Evolutionary conservation across 306 rosid genomes (phyloP).

Genomic region (Glycine tomentella): DNA sequence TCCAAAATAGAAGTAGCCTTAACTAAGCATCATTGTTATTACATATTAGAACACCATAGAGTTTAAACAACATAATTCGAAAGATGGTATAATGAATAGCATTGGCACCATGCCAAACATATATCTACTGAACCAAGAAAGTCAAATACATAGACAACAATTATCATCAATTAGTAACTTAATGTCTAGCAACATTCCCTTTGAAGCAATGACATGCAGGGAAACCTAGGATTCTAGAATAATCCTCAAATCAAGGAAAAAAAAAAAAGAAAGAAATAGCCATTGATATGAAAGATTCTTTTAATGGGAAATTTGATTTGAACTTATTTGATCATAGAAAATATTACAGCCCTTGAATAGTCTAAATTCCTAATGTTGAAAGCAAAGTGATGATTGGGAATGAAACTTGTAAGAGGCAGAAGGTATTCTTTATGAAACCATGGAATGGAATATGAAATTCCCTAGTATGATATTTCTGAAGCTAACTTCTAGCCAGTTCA

Average conservation of each 20-base stretch:
- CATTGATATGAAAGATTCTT: slow-evolving; percentile 24
- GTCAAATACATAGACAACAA: neutral
- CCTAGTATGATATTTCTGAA: slow-evolving; percentile 31
- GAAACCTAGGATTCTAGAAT: slow-evolving; percentile 28
- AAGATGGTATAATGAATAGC: slow-evolving; percentile 10
- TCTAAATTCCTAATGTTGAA: neutral
- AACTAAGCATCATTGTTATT: slow-evolving; percentile 24
- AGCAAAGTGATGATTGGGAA: slow-evolving; percentile 25
- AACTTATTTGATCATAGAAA: slow-evolving; percentile 14
- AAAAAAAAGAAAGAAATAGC: slow-evolving; percentile 26
- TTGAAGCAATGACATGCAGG: slow-evolving; percentile 34
- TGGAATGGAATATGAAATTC: neutral
- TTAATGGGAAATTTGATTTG: neutral
- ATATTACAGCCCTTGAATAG: slow-evolving; percentile 21
- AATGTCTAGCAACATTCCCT: neutral
- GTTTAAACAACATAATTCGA: neutral
- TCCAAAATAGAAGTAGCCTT: slow-evolving; percentile 15
- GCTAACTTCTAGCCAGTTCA: slow-evolving; percentile 34
- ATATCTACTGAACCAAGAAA: slow-evolving; percentile 35
- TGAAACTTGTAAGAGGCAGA: neutral
- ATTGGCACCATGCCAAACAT: slow-evolving; percentile 5
- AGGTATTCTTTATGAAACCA: neutral
- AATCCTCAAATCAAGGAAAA: slow-evolving; percentile 6
- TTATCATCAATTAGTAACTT: slow-evolving; percentile 25
- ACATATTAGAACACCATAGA: neutral